Percentiles rank a stretch among this genome's conserved stretches.
Conservation (phyloP, 2,329 filamentous ascomycete species). For the Pseudogymnoascus verrucosus region DNA sequence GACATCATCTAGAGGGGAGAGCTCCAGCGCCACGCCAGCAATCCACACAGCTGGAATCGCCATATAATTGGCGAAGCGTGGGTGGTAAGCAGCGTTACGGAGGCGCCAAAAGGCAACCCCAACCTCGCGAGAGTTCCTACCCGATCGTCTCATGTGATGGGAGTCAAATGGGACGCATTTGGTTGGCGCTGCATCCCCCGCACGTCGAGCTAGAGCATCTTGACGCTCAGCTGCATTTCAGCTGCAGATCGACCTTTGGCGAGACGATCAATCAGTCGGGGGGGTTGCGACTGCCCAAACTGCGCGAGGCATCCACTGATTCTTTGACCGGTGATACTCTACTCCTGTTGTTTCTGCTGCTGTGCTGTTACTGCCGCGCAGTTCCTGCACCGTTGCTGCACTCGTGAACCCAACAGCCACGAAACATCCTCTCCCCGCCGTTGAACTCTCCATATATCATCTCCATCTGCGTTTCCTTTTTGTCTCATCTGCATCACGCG, state of each 20-base stretch:
- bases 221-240: conserved; percentile 6
- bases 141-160: conserved; percentile 4
- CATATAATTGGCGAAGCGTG: not conserved
- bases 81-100: not conserved
- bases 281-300: not conserved
- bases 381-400: not conserved
- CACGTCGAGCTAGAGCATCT: conserved; percentile 3
- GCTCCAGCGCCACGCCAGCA: not conserved
- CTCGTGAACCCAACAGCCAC: not conserved
- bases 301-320: not conserved
- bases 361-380: not conserved
- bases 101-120: not conserved
- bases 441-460: not conserved
- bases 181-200: conserved; percentile 4
- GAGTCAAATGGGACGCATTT: not conserved
- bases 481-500: not conserved
- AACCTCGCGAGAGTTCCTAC: not conserved
- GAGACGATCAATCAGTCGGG: not conserved
- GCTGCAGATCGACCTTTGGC: not conserved
- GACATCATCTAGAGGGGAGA: not conserved
- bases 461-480: not conserved
- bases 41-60: not conserved
- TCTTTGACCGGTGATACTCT: not conserved
- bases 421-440: not conserved
- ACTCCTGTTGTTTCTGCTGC: not conserved